Conservation (phyloP, 1,139 yeast genomes). For the Scheffersomyces illinoinensis region DNA sequence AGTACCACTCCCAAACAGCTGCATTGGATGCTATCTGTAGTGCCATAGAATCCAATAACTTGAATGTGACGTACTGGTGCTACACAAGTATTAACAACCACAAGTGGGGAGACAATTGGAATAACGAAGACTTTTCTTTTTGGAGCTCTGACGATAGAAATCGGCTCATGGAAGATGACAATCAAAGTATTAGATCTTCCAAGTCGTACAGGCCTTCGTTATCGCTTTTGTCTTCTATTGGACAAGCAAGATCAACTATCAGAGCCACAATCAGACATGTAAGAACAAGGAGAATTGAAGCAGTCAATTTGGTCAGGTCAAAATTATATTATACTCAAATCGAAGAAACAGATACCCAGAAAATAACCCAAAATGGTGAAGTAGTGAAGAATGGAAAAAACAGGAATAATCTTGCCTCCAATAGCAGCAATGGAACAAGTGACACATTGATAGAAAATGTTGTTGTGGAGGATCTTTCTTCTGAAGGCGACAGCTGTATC, state of each 20-base stretch:
- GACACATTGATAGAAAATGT: background rate
- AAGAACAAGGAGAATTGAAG: background rate
- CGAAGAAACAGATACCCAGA: background rate
- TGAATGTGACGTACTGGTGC: conserved; percentile 85
- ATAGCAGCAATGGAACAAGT: background rate
- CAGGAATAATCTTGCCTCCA: background rate
- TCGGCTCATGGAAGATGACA: conserved; percentile 15
- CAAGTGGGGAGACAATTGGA: conserved; percentile 88
- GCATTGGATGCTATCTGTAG: conserved; percentile 82
- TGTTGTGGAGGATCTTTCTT: background rate
- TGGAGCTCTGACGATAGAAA: conserved; percentile 71
- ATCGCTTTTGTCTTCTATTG: background rate
- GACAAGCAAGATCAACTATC: background rate
- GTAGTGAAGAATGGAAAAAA: background rate
- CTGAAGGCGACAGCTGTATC: background rate
- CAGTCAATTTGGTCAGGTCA: background rate
- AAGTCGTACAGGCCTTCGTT: conserved; percentile 1
- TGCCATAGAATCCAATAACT: conserved; percentile 72
- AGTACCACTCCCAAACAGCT: conserved; percentile 68
- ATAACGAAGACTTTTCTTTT: conserved; percentile 87
- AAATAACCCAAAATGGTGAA: background rate
- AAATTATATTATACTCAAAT: background rate
- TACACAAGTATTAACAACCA: conserved; percentile 74
- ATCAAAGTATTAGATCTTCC: background rate
- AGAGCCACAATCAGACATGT: background rate